Evolutionary conservation across 768 basidiomycete genomes (phyloP), one percentile per base, ranked within the genome.

Genomic region (Clavulina sp.): DNA sequence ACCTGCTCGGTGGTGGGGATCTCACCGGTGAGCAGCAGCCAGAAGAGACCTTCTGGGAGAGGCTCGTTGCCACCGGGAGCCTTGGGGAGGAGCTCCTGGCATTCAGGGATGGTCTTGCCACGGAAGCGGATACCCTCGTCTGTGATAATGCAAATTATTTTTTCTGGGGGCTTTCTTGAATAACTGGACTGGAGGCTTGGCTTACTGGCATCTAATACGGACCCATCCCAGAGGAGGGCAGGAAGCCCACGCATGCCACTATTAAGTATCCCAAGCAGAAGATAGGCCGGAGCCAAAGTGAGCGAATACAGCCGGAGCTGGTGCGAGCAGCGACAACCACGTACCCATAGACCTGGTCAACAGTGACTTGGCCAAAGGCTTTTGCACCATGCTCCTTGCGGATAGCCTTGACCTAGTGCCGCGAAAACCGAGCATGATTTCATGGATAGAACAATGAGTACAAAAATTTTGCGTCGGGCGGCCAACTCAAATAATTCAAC

Each of bases 91-190:
- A 79, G 74, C 50, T 77, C 73, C 68, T 87, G 80, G 64, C 80
- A 80, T 63, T 95, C 91, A 38, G 86, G 84, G 62, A 93, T 93
- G 52, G 87, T 87, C 68, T 85, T 86, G 54, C 89, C 92, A 64
- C 92, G 85, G 80, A 97, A 97, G 58, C 93, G 87, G 62, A 96
- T 97, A 53, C 93, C 93, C 72, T 95, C 91, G 63, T 92, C 85
- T 46, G 9, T 84, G 59, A 5, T 56, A 48, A 31, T 9, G 46
- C 23, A 47, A n/a, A 54, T 16, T 19, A 19, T 9, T 7, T n/a
- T 6, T 53, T 13, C 43, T 46, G n/a, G 7, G 9, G 9, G 29
- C 19, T 50, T 34, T 28, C 28, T 29, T n/a, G 30, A 57, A 5
- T 5, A 32, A 51, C 31, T 16, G 30, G 6, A 13, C 13, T 38